Evolutionary conservation across 2,329 filamentous ascomycete species (phyloP), one percentile per base, ranked within the genome.

Genomic region (Hymenoscyphus repandus): DNA sequence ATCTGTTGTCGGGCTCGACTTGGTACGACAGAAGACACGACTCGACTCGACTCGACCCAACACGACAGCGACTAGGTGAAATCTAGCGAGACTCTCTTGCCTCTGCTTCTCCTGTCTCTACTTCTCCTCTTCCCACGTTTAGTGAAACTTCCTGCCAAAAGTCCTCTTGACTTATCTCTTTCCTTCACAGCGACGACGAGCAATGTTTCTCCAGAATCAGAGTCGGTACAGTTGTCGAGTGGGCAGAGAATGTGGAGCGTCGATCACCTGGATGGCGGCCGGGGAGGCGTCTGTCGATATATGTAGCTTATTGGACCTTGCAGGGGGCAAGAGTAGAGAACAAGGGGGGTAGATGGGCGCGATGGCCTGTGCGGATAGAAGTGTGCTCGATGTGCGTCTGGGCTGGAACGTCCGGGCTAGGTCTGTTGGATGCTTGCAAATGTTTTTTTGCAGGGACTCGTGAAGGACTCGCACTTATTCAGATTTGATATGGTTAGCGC

Each of bases 181-280:
- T 15, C 30, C 40, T 31, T 30, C 17, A 30, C 17, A 30, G 40
- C 40, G 22, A 45, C 41, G n/a, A 50, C 43, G 30, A 34, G 31
- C 33, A 22, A 31, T 53, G 44, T 47, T 47, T 47, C 49, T 47
- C 37, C 37, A 36, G 43, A 17, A 47, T 47, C 52, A 50, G 49
- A 46, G 58, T 58, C 51, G 55, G 56, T 51, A 47, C 55, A 41
- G 45, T 49, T 39, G 48, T 52, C 60, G 50, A 60, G 50, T 57
- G 30, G 31, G 20, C 17, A 49, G 46, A 58, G 62, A 58, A 64
- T 65, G 67, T 66, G 64, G 66, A 68, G 62, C 60, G 68, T 64
- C 67, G 67, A 70, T 70, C 68, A 66, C 63, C 60, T 68, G 60
- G 61, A 64, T 64, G 63, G 64, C 66, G 62, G 64, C 60, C 63